Evolutionary conservation across 129 eudicot genomes (phyloP).

Genomic region (Apium graveolens): DNA sequence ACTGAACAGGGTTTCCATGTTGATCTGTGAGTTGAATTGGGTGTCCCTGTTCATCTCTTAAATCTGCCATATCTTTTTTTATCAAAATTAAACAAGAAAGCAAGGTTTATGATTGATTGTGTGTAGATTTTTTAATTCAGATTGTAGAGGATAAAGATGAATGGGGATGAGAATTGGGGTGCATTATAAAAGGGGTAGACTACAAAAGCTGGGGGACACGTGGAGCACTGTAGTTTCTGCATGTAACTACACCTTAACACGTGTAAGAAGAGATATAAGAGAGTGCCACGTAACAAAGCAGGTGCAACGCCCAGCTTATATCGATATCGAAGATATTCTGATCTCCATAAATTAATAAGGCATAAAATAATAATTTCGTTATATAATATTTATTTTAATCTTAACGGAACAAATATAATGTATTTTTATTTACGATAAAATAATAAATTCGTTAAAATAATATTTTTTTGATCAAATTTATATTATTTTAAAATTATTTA

Average conservation of each 20-base stretch:
- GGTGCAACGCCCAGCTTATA: not conserved
- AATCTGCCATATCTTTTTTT: constrained; percentile 9
- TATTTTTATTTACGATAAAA: no score
- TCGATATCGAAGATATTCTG: no score
- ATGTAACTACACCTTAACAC: not conserved
- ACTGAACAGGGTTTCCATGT: constrained; percentile 27
- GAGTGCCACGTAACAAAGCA: not conserved
- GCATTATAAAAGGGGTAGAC: not conserved
- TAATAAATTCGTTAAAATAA: no score
- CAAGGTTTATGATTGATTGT: not conserved
- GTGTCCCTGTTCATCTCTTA: constrained; percentile 21
- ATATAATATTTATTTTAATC: no score
- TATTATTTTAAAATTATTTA: no score
- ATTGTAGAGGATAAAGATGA: not conserved
- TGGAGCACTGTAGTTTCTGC: not conserved
- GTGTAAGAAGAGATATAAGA: not conserved
- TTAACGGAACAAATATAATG: no score
- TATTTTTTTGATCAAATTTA: no score
- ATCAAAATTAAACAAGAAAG: not conserved
- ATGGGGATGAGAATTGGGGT: not conserved
- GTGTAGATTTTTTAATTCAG: no score
- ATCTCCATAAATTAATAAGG: no score
- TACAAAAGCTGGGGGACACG: not conserved
- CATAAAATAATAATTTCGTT: no score
- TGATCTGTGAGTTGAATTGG: constrained; percentile 31